phyloP scores from a whole-genome alignment of 2,329 filamentous ascomycete genomes.

The Claviceps citrina region DNA sequence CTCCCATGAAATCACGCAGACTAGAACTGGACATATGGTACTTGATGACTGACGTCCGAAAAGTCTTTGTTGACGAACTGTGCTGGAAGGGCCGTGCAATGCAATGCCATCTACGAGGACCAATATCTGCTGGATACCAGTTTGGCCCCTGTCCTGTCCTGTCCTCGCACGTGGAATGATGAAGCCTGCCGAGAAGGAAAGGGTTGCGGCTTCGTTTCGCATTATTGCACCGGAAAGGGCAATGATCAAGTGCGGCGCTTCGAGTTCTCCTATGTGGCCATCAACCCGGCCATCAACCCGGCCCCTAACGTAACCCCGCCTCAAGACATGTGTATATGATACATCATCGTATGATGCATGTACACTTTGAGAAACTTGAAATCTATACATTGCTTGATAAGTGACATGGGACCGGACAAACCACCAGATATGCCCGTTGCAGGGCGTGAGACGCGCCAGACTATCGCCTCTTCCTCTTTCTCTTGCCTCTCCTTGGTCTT shows the following conservation, averaged over 20 bases:
- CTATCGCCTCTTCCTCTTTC: too few species aligned
- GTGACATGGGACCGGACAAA: too few species aligned
- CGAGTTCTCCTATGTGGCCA: conserved; percentile 1
- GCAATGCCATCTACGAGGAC: conserved; percentile 47
- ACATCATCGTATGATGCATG: too few species aligned
- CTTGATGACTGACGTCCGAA: conserved; percentile 46
- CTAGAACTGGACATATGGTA: too few species aligned
- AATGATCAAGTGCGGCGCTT: conserved; percentile 4
- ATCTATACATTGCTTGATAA: too few species aligned
- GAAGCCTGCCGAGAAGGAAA: conserved; percentile 16
- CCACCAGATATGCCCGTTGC: too few species aligned
- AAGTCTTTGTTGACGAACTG: conserved; percentile 59
- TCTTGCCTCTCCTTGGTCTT: too few species aligned
- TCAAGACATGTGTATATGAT: too few species aligned
- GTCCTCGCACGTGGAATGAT: conserved; percentile 44
- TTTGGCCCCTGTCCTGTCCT: conserved; percentile 49
- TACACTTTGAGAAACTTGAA: too few species aligned
- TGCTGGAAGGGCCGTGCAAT: conserved; percentile 57
- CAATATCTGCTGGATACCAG: conserved; percentile 27
- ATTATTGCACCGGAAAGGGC: conserved; percentile 4
- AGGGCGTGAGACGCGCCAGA: too few species aligned
- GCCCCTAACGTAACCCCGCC: too few species aligned
- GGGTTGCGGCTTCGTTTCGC: conserved; percentile 1
- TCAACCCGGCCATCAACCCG: conserved; percentile 1
- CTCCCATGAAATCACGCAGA: too few species aligned